Conservation (phyloP, 139 green algal species). For the Closterium sp. region DNA sequence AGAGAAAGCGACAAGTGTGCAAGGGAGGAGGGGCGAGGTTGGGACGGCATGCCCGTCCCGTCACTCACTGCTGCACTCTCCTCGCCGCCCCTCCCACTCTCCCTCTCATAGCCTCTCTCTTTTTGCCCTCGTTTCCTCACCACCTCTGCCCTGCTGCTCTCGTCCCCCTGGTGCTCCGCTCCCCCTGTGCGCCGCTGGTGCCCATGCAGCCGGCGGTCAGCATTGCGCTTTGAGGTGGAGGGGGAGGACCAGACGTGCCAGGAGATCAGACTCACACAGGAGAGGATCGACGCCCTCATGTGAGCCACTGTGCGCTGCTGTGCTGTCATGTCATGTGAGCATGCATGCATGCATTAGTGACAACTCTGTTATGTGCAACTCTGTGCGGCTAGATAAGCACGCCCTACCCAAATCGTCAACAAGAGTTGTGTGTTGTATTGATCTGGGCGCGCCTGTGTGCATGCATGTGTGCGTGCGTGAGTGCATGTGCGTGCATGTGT, state of each 20-base stretch:
- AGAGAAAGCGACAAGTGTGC: neutral
- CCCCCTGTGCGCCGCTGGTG: neutral
- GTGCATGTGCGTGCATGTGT: neutral
- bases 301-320: constrained; percentile 2
- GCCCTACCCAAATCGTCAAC: neutral
- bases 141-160: neutral
- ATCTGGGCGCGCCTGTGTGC: neutral
- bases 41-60: too few species aligned
- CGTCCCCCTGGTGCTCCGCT: too few species aligned
- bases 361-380: neutral
- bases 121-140: neutral
- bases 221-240: constrained; percentile 35
- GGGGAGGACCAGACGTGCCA: constrained; percentile 42
- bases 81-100: neutral
- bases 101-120: neutral
- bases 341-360: neutral
- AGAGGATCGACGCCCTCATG: constrained; percentile 40
- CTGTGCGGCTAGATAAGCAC: neutral
- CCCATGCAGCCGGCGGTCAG: neutral
- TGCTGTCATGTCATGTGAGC: too few species aligned
- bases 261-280: constrained; percentile 45
- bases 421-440: neutral
- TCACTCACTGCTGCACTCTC: neutral
- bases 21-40: neutral
- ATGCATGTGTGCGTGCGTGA: neutral